Evolutionary conservation across 352 stramenopile genomes (phyloP).

Genomic region (Phytophthora multivora): DNA sequence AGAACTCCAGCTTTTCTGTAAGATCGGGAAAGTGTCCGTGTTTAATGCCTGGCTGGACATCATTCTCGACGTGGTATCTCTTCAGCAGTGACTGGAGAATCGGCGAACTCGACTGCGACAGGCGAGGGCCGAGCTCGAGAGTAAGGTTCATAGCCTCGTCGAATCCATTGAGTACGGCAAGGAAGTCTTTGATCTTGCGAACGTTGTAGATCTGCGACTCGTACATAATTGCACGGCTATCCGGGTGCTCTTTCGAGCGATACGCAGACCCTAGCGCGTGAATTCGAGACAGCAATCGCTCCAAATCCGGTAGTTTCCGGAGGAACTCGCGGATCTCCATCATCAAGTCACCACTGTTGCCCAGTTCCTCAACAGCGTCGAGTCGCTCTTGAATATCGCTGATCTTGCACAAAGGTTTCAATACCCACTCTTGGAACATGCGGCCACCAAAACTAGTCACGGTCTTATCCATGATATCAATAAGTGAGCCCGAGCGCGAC

Average conservation of each 20-base stretch:
- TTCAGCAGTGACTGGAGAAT: constrained; percentile 66
- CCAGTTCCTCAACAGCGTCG: constrained; percentile 96
- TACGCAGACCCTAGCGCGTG: constrained; percentile 94
- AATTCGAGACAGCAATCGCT: constrained; percentile 95
- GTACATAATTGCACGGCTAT: constrained; percentile 98
- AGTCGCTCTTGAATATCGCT: constrained; percentile 95
- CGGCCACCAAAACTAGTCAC: constrained; percentile 95
- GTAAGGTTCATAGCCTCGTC: constrained; percentile 80
- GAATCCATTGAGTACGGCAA: constrained; percentile 92
- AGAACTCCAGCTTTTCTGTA: constrained; percentile 93
- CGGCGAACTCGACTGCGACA: constrained; percentile 60
- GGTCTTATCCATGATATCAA: constrained; percentile 89
- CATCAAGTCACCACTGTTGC: constrained; percentile 66
- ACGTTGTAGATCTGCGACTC: constrained; percentile 97
- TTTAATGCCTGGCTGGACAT: constrained; percentile 12
- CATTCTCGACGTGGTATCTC: constrained; percentile 31
- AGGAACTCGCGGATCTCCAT: constrained; percentile 88
- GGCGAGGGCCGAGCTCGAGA: constrained; percentile 77
- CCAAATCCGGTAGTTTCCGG: constrained; percentile 94
- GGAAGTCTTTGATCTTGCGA: constrained; percentile 95
- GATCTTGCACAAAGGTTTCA: constrained; percentile 95
- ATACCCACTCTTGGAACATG: constrained; percentile 97
- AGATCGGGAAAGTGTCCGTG: constrained; percentile 91
- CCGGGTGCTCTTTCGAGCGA: constrained; percentile 90
- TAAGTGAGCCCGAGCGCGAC: constrained; percentile 91